Percentiles rank a stretch among this genome's conserved stretches.
phyloP scores from a whole-genome alignment of 805 yeast species.

The Lachancea lanzarotensis region DNA sequence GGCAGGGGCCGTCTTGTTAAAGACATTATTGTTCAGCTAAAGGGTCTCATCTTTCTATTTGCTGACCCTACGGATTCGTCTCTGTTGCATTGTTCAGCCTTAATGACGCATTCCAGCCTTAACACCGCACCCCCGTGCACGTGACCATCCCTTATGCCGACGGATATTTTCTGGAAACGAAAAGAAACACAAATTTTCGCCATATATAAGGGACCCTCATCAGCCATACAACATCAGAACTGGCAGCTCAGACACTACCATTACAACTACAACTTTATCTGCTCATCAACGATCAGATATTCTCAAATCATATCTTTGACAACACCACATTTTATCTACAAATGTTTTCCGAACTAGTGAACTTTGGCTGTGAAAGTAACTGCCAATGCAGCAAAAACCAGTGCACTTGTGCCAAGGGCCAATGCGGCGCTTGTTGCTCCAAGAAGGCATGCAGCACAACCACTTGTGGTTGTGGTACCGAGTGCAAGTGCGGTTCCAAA shows the following conservation, averaged over 20 bases:
- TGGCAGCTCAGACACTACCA: too few species aligned
- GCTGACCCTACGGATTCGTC: too few species aligned
- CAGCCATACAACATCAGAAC: too few species aligned
- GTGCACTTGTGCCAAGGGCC: conserved; percentile 5
- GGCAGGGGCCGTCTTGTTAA: too few species aligned
- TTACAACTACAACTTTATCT: too few species aligned
- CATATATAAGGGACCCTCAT: background rate
- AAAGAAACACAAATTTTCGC: background rate
- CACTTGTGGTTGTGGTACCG: conserved; percentile 3
- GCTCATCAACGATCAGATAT: background rate
- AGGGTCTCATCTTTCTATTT: too few species aligned
- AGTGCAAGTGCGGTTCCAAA: conserved; percentile 10
- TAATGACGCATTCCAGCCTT: background rate
- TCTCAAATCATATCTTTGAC: background rate
- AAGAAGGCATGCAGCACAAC: conserved; percentile 1
- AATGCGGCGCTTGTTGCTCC: conserved; percentile 3
- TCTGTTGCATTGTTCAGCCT: background rate
- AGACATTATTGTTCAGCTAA: too few species aligned
- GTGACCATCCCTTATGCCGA: too few species aligned
- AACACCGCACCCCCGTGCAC: background rate
- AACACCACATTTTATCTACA: background rate
- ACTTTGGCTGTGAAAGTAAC: conserved; percentile 6
- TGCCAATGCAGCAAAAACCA: conserved; percentile 5
- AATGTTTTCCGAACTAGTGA: conserved; percentile 7
- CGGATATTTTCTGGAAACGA: too few species aligned